Evolutionary conservation across 495 filamentous ascomycete species (phyloP), one percentile per base, ranked within the genome.

Genomic region (Astrothelium macrocarpum): DNA sequence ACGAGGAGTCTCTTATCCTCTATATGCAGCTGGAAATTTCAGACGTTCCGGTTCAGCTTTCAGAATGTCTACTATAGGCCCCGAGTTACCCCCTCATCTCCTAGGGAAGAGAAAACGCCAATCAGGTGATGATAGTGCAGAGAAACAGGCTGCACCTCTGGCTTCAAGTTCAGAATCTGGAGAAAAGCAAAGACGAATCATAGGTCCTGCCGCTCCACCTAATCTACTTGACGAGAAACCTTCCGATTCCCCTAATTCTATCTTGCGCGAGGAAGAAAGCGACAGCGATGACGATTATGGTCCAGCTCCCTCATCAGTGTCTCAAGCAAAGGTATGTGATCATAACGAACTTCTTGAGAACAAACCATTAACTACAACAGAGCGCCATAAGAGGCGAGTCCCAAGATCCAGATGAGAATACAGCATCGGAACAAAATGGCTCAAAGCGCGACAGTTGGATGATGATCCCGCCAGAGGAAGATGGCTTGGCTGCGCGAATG

Each of bases 371-470:
- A 60, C 11, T 5, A 9, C n/a, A 3, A 43, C 31, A 60, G 59
- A 60, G 3, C 14, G 46, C 23, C 58, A 12, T 42, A 26, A 31
- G 12, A 26, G 42, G 31, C 11, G 36, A 16, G 12, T 25, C 61
- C 10, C 26, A 56, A 23, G 32, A 39, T 2, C 45, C 20, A 60
- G 49, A 53, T 2, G 42, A 64, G 2, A 12, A 61, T n/a, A 42
- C 0, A 29, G 10, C 59, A 23, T 29, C 66, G 23, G 63, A 61
- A 61, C 66, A 67, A 62, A 26, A 59, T 12, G 14, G 29, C 16
- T 10, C 1, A 36, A 79, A 81, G 64, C 84, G 94, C 62, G 94
- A 95, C 76, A 85, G 90, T 69, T 98, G 94, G 94, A 98, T 98
- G 94, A 80, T 93, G 32, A 83, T 87, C 7, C 94, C 93, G 0